Evolutionary conservation across 2,329 filamentous ascomycete species (phyloP), one percentile per base, ranked within the genome.

Genomic region (Hypocreales sp.): DNA sequence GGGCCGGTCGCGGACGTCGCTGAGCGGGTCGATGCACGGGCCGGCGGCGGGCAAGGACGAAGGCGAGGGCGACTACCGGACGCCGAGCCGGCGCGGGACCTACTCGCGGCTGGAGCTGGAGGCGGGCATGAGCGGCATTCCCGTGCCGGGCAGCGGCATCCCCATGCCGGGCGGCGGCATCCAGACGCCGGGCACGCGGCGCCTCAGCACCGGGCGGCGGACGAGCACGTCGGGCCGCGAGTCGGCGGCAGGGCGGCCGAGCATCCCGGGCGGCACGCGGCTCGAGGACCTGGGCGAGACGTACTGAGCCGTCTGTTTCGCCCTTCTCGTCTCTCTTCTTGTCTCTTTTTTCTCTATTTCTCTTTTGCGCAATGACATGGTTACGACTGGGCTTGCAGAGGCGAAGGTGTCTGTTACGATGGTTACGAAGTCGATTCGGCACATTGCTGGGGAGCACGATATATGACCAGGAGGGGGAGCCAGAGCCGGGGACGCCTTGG

Each of bases 1-100:
- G 28, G 70, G 68, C 15, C 69, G 79, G 28, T 76, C 79, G 12
- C 65, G 78, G 26, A 82, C 76, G 26, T 83, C 79, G 10, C 59
- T 86, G 37, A 70, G 71, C 31, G 68, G 76, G 29, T 72, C 68
- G 35, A 54, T 66, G 8, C 67, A 74, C 36, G 18, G 9, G 52
- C 64, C 27, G 74, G 67, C 42, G 59, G 74, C 44, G 67, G 64
- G 63, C 28, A 61, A 65, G 21, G 64, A 69, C 18, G 48, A 55
- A 16, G 55, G 59, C 18, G 54, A 55, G 22, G 39, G 38, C 21
- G 55, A 58, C 8, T 41, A 53, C 17, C 55, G 58, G 16, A 70
- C 64, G n/a, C 64, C 67, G 2, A 71, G 64, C 41, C 58, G 67
- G 25, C 54, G 64, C 13, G 61, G 64, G 6, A 68, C 61, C 3